These are phyloP conservation scores for Begonia peltatifolia DNA, from an alignment of 306 rosid species.

Conservation along the genomic window DNA sequence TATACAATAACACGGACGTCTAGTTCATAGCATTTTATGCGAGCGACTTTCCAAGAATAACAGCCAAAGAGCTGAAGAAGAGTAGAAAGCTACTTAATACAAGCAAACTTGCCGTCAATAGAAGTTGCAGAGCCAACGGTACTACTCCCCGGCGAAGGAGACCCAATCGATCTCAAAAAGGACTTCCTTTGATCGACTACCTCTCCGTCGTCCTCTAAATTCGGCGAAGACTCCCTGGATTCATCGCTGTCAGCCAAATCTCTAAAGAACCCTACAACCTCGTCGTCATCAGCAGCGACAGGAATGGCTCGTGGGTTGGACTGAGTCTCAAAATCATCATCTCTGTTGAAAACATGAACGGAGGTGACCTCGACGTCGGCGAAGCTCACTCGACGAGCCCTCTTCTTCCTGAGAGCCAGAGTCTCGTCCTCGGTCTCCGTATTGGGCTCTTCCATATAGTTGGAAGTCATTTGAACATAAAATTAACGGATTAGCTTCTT, in stretches of 20 bases:
- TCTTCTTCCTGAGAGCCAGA: constrained; percentile 31
- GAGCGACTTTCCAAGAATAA: too few relatives aligned
- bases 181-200: constrained; percentile 18
- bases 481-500: background rate
- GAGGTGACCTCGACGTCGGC: constrained; percentile 90
- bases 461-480: constrained; percentile 32
- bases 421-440: constrained; percentile 47
- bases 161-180: constrained; percentile 30
- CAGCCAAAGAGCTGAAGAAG: background rate
- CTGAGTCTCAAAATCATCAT: constrained; percentile 44
- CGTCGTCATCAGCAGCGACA: constrained; percentile 9
- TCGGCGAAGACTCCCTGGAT: constrained; percentile 16
- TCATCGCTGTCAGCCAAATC: constrained; percentile 49
- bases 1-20: too few relatives aligned
- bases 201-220: constrained; percentile 14
- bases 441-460: constrained; percentile 24
- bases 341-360: constrained; percentile 73
- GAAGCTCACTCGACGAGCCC: constrained; percentile 86
- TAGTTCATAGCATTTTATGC: too few relatives aligned
- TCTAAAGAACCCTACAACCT: constrained; percentile 36
- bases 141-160: constrained; percentile 41
- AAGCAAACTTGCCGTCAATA: constrained; percentile 23
- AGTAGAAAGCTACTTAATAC: background rate
- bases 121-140: constrained; percentile 30
- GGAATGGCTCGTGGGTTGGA: constrained; percentile 23